Evolutionary conservation across 345 rosid genomes (phyloP), one percentile per base, ranked within the genome.

Genomic region (Linum trigynum): DNA sequence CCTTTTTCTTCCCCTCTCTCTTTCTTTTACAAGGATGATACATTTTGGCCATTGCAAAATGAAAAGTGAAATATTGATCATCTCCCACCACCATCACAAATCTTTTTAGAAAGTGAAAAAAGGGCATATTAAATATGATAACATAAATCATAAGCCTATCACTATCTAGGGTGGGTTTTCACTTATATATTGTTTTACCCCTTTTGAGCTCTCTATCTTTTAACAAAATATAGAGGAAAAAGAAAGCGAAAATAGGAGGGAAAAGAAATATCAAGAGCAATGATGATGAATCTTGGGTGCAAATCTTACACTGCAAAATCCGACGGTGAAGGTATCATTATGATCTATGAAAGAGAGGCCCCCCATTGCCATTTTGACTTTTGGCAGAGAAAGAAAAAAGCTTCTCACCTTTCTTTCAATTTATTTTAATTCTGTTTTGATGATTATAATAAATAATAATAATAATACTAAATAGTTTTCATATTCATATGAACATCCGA

Each of bases 271-370:
- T 81, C 65, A 74, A 66, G 12, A 67, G 86, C 82, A 85, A 91
- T 89, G 96, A 91, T 89, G 90, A 83, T 85, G 82, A 80, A 88
- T 88, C 90, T 91, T 79, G 72, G 84, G 87, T 84, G 92, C 89
- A 86, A 79, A 85, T 91, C 89, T 80, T 72, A 73, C 77, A 58
- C 66, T 79, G 77, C 81, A 83, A 48, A 23, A 48, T 48, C 39
- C 70, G 75, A 80, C 77, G 84, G 85, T 85, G 94, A 85, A 78
- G 78, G 72, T 83, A 85, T 86, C 84, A 88, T 86, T 74, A 82
- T 78, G 82, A 86, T 84, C 74, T 83, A 79, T 81, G 78, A 67
- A 71, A 79, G 77, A 76, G 87, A 78, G 37, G 39, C 61, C 35
- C 14, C 53, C 53, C 32, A 23, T 23, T 5, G 14, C 9, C 53